Evolutionary conservation across 495 filamentous ascomycete genomes (phyloP).

Genomic region (Astrocystis sublimbata): DNA sequence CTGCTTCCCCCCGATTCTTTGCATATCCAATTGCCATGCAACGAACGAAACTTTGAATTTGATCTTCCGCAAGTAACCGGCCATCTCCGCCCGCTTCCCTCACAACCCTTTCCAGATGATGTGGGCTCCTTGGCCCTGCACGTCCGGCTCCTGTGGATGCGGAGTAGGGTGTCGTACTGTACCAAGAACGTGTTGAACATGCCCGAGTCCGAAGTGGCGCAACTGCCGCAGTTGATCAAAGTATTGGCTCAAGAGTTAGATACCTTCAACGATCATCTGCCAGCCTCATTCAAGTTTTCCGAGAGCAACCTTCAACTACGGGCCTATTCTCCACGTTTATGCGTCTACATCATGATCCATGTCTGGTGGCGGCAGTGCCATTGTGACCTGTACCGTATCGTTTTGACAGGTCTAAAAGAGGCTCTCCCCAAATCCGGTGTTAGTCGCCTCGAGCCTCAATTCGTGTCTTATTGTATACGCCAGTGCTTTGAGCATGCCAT

Average conservation of each 20-base stretch:
- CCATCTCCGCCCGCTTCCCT: slow-evolving; percentile 38
- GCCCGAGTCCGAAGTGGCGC: slow-evolving; percentile 37
- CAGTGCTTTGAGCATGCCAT: slow-evolving; percentile 50
- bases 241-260: slow-evolving; percentile 44
- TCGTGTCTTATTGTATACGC: slow-evolving; percentile 39
- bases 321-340: slow-evolving; percentile 48
- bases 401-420: slow-evolving; percentile 45
- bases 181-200: slow-evolving; percentile 37
- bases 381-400: slow-evolving; percentile 51
- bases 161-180: slow-evolving; percentile 45
- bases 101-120: slow-evolving; percentile 44
- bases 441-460: slow-evolving; percentile 40
- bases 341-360: slow-evolving; percentile 54
- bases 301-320: slow-evolving; percentile 51
- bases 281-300: slow-evolving; percentile 47
- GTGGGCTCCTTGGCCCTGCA: slow-evolving; percentile 51
- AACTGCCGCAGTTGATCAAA: slow-evolving; percentile 42
- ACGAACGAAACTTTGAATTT: slow-evolving; percentile 55
- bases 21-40: slow-evolving; percentile 50
- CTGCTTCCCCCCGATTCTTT: slow-evolving; percentile 47
- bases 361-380: slow-evolving; percentile 54
- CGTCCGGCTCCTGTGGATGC: slow-evolving; percentile 49
- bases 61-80: slow-evolving; percentile 52
- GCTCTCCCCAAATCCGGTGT: slow-evolving; percentile 39
- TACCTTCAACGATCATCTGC: slow-evolving; percentile 46